These are phyloP conservation scores for Kingdonia uniflora DNA, from an alignment of 164 flowering plant genomes.

Conservation along the genomic window DNA sequence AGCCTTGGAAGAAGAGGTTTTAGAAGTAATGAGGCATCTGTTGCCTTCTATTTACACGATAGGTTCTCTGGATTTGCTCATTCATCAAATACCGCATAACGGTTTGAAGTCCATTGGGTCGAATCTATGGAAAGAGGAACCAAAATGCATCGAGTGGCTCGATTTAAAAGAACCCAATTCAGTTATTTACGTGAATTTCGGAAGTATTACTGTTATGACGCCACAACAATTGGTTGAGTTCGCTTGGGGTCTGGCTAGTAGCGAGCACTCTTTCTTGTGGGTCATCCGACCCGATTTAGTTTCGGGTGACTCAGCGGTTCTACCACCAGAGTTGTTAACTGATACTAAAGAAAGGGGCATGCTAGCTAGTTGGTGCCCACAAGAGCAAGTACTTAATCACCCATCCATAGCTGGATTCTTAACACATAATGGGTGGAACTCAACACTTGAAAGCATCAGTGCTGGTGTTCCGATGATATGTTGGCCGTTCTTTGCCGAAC, in stretches of 20 bases:
- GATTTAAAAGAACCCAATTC: conserved; percentile 13
- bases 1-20: conserved; percentile 12
- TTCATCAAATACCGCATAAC: background rate
- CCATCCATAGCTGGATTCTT: conserved; percentile 25
- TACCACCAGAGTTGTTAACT: conserved; percentile 15
- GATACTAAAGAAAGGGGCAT: conserved; percentile 12
- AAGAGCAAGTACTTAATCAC: conserved; percentile 23
- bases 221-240: conserved; percentile 17
- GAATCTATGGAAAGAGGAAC: conserved; percentile 16
- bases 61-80: conserved; percentile 9
- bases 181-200: conserved; percentile 21
- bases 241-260: conserved; percentile 25
- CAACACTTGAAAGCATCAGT: conserved; percentile 20
- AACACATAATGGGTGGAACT: conserved; percentile 19
- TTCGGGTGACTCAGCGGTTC: conserved; percentile 12
- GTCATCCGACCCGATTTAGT: conserved; percentile 17
- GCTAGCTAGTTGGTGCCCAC: conserved; percentile 22
- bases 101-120: conserved; percentile 1
- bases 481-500: conserved; percentile 37
- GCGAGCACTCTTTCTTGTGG: conserved; percentile 16
- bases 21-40: background rate
- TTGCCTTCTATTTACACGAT: conserved; percentile 10
- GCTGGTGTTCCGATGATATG: conserved; percentile 25
- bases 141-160: conserved; percentile 17
- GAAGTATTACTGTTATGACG: conserved; percentile 17